Conservation (phyloP, 345 rosid species). For the Citrus maxima region DNA sequence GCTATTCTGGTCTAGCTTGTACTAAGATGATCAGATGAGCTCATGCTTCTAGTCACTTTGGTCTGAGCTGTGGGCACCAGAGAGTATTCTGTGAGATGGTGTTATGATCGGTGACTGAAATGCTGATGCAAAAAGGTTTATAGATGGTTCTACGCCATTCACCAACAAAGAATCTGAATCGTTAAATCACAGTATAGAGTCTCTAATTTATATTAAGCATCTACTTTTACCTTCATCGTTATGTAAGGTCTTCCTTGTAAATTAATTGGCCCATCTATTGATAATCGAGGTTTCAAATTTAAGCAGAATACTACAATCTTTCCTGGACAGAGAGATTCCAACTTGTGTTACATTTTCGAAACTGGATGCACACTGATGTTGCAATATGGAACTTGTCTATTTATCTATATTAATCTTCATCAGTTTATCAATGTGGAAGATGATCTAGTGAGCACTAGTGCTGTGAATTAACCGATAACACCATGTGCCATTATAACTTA, state of each 20-base stretch:
- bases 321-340: neutral
- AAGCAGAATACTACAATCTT: neutral
- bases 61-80: neutral
- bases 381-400: no score
- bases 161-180: neutral
- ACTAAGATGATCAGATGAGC: neutral
- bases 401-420: no score
- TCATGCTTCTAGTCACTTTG: neutral
- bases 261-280: neutral
- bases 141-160: neutral
- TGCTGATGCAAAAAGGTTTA: neutral
- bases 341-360: no score
- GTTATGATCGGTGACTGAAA: neutral
- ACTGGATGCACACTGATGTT: no score
- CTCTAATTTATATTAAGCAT: neutral
- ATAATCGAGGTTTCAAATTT: neutral
- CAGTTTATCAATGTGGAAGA: no score
- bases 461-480: no score
- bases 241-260: neutral
- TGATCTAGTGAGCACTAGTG: no score
- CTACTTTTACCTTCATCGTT: neutral
- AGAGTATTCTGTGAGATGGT: neutral
- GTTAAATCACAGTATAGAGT: no score
- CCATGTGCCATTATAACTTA: no score
- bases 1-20: conserved; percentile 37